Conservation (phyloP, 2,329 filamentous ascomycete species). For the Catunica adiposa region DNA sequence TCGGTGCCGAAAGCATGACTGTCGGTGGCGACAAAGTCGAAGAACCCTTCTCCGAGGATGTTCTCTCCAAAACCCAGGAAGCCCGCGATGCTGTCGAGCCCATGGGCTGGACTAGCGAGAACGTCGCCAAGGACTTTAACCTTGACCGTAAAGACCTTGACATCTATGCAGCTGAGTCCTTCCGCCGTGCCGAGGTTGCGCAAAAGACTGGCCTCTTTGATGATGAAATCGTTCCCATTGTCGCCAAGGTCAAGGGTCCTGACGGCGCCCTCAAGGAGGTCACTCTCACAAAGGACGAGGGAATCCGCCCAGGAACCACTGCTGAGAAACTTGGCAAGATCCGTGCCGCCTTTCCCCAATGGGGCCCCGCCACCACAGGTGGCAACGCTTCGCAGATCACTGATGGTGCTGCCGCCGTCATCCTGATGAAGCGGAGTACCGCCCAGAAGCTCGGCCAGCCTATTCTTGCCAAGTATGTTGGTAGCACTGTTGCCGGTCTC, state of each 20-base stretch:
- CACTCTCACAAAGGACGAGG: conserved; percentile 73
- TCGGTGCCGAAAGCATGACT: conserved; percentile 84
- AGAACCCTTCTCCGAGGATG: conserved; percentile 37
- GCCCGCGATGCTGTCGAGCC: conserved; percentile 75
- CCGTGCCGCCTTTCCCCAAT: conserved; percentile 76
- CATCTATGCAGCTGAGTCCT: conserved; percentile 71
- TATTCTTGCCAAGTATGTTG: conserved; percentile 87
- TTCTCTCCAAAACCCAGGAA: conserved; percentile 53
- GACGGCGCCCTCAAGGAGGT: conserved; percentile 66
- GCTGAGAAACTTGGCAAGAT: conserved; percentile 70
- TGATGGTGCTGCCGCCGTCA: conserved; percentile 74
- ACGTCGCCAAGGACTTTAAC: conserved; percentile 80
- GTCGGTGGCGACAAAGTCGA: conserved; percentile 42
- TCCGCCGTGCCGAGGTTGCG: conserved; percentile 69
- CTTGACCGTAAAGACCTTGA: conserved; percentile 71
- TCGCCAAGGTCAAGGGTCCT: conserved; percentile 63
- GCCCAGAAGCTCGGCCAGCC: conserved; percentile 76
- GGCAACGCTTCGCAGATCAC: conserved; percentile 93
- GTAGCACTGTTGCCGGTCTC: conserved; percentile 76
- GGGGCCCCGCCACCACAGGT: conserved; percentile 71
- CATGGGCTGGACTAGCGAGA: conserved; percentile 97
- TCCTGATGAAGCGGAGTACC: conserved; percentile 88
- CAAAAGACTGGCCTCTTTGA: conserved; percentile 85
- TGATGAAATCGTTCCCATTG: conserved; percentile 86
- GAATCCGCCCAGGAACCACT: conserved; percentile 79